phyloP scores from a whole-genome alignment of 306 rosid genomes.

The Hippophae tibetana region DNA sequence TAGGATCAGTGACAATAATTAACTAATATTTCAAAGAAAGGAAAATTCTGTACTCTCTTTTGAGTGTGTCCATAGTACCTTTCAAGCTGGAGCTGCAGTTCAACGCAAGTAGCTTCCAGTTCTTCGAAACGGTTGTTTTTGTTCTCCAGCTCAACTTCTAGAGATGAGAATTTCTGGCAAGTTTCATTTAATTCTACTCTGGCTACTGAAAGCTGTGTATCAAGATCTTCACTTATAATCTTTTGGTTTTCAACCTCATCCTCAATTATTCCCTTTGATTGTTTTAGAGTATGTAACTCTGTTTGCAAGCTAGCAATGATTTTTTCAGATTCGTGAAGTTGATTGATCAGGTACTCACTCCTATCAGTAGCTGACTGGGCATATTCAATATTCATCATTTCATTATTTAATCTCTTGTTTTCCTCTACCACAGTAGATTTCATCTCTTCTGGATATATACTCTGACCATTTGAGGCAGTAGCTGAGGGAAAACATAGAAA shows the following conservation, averaged over 20 bases:
- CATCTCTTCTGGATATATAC: conserved; percentile 24
- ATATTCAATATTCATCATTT: conserved; percentile 25
- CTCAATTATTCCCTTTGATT: conserved; percentile 34
- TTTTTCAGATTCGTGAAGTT: conserved; percentile 52
- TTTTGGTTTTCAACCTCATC: conserved; percentile 34
- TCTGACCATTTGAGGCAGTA: conserved; percentile 27
- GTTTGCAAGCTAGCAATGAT: conserved; percentile 37
- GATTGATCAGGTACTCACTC: conserved; percentile 34
- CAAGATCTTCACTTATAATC: conserved; percentile 34
- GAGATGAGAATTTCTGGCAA: conserved; percentile 37
- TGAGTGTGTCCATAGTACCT: conserved; percentile 33
- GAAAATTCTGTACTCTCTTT: conserved; percentile 12
- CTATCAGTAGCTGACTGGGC: conserved; percentile 33
- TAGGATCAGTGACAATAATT: not conserved
- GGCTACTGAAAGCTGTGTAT: conserved; percentile 35
- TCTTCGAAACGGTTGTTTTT: conserved; percentile 55
- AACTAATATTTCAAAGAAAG: conserved; percentile 4
- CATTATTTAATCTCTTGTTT: conserved; percentile 23
- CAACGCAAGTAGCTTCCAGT: conserved; percentile 62
- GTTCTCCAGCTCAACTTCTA: conserved; percentile 59
- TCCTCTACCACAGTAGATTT: conserved; percentile 29
- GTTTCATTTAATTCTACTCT: conserved; percentile 48
- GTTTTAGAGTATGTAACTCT: conserved; percentile 37
- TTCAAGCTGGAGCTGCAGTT: conserved; percentile 69
- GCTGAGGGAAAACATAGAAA: conserved; percentile 15